Percentiles rank a stretch among this genome's conserved stretches.
These are phyloP conservation scores for Xerocomellus dryophilus DNA, from an alignment of 768 basidiomycete species.

Conservation along the genomic window DNA sequence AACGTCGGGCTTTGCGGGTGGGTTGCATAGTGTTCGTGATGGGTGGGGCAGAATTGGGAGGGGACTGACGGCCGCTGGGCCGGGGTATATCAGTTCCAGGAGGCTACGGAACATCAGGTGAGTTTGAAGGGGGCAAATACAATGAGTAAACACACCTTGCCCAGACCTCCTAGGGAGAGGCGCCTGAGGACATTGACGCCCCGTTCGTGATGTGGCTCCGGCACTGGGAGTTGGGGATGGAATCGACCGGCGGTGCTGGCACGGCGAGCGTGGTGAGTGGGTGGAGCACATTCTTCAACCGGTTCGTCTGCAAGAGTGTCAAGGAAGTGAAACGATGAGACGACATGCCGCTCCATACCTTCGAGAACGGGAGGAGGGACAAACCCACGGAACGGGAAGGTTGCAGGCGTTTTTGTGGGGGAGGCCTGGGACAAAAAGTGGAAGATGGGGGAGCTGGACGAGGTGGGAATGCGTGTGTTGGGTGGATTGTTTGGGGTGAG, in stretches of 20 bases:
- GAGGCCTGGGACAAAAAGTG: slow-evolving; percentile 65
- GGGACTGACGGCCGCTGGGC: slow-evolving; percentile 39
- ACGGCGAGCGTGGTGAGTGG: slow-evolving; percentile 57
- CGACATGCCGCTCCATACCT: slow-evolving; percentile 41
- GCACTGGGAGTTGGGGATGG: slow-evolving; percentile 40
- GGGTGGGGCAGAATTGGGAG: slow-evolving; percentile 47
- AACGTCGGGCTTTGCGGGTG: slow-evolving; percentile 44
- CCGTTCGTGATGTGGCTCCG: slow-evolving; percentile 56
- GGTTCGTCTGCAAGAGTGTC: slow-evolving; percentile 35
- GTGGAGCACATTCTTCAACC: slow-evolving; percentile 40
- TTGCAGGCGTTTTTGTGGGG: slow-evolving; percentile 49
- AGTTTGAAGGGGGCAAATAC: too few relatives aligned
- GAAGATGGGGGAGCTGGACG: slow-evolving; percentile 68
- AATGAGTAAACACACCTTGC: slow-evolving; percentile 44
- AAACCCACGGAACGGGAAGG: slow-evolving; percentile 59
- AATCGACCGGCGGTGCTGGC: slow-evolving; percentile 59
- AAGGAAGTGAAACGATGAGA: not conserved
- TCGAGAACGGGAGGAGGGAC: slow-evolving; percentile 57
- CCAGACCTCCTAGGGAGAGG: slow-evolving; percentile 66
- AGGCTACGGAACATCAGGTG: slow-evolving; percentile 8
- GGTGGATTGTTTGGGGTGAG: slow-evolving; percentile 46
- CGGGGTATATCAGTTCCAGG: slow-evolving; percentile 19
- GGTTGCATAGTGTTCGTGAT: slow-evolving; percentile 18
- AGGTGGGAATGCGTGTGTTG: slow-evolving; percentile 44
- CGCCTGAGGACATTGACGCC: slow-evolving; percentile 71